Percentiles rank a stretch among this genome's conserved stretches.
These are phyloP conservation scores for Sarocladium oryzae DNA, from an alignment of 2,329 filamentous ascomycete species.

Conservation along the genomic window DNA sequence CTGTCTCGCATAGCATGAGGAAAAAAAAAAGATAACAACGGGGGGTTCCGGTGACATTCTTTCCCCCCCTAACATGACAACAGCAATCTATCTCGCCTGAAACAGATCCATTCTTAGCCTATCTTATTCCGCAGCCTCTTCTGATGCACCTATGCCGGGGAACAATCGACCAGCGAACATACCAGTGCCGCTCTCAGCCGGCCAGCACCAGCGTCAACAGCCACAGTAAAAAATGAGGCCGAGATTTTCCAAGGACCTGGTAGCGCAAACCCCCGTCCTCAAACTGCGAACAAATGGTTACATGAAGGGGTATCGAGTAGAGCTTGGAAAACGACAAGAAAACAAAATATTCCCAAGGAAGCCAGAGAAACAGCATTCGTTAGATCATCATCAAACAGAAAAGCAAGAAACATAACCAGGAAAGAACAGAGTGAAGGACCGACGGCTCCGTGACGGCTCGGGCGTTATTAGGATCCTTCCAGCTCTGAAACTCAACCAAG, in stretches of 20 bases:
- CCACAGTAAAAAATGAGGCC: neutral
- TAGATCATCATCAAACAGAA: conserved; percentile 1
- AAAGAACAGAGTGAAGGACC: conserved; percentile 7
- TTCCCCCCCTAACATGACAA: conserved; percentile 1
- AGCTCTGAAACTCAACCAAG: conserved; percentile 3
- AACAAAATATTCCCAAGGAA: neutral
- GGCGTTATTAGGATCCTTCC: conserved; percentile 7
- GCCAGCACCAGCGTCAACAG: conserved; percentile 4
- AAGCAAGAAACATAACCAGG: neutral
- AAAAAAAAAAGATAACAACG: neutral
- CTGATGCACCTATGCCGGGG: neutral
- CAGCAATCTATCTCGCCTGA: neutral
- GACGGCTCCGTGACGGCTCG: neutral
- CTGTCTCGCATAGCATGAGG: neutral
- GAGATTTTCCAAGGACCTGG: neutral
- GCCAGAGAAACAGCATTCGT: conserved; percentile 5
- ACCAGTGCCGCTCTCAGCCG: neutral
- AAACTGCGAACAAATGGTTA: conserved; percentile 8
- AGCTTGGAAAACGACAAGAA: conserved; percentile 1
- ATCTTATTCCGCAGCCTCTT: neutral
- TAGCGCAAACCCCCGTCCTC: neutral
- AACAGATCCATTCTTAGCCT: neutral
- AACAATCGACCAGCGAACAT: conserved; percentile 7
- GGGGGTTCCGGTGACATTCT: conserved; percentile 9
- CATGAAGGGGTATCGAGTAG: conserved; percentile 9